Base-by-base conservation (phyloP, 192 early-diverging fungal genomes). In the Thoreauomyces humboldtii region DNA sequence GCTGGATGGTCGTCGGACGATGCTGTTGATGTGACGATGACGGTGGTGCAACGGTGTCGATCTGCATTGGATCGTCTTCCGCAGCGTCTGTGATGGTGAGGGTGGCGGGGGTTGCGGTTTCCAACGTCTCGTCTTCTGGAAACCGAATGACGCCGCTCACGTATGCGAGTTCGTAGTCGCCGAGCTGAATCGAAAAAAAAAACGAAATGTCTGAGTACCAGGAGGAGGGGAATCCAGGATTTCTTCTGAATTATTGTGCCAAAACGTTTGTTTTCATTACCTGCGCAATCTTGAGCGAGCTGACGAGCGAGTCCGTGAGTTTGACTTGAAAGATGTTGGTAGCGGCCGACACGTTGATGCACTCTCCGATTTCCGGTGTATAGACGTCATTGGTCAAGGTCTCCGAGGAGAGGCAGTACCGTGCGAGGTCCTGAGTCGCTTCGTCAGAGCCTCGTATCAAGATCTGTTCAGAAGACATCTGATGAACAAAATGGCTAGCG, bases 291-390 rank as follows among this genome's bases (percentile, higher is more conserved):
- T 73, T 81, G 15, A 93, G 65, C 0, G 90, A 89, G 47, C 79
- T 87, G 41, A 95, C 85, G 6, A 98, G 81, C 41, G 91, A 87
- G 76, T 98, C 94, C 2, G 96, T 92, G 32, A 98, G 73, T 65
- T 87, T 86, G 46, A 95, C 85, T 60, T 88, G 85, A 72, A 92
- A 93, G 35, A 92, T 85, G 59, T 96, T 93, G 57, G 88, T 86
- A 2, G 92, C 91, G 6, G 92, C 85, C 0, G 92, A 92, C 7
- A 97, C 90, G 70, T 93, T 94, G 44, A 97, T 80, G 12, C 86
- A 84, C 74, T 96, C 93, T 54, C 89, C 87, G 24, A 92, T 71
- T 7, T 76, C 70, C 1, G 96, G 94, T 28, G 89, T 85, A 54
- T 87, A 93, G 11, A 96, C 79, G 34, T 96, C 92, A 43, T 87